Evolutionary conservation across 2,329 filamentous ascomycete species (phyloP), one percentile per base, ranked within the genome.

Genomic region (Botrytis paeoniae): DNA sequence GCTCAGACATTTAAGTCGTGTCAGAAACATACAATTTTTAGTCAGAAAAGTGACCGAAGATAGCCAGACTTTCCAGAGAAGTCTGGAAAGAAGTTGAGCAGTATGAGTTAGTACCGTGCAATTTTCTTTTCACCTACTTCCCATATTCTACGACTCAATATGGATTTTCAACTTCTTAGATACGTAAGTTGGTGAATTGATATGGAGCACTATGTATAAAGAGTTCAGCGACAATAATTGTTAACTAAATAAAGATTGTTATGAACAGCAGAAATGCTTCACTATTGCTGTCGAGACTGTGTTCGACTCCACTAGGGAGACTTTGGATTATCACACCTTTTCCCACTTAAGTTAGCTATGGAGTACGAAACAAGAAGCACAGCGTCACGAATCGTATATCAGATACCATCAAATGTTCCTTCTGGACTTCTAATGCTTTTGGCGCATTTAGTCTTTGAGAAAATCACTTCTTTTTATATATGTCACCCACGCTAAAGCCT

Each of bases 51-150:
- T 57, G 5, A 4, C 51, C 1, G 6, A 57, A 6, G n/a, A 16
- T 8, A 29, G 6, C 1, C 51, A 29, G 6, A 9, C 2, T 9
- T 1, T 8, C 5, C 51, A 29, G 14, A 0, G 0, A 29, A 29
- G 6, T 18, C 14, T 18, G 3, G n/a, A 9, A 29, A 57, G 51
- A 57, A 32, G 14, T 8, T 18, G 12, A 32, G n/a, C n/a, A 29
- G n/a, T 14, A 9, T 29, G n/a, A 29, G n/a, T 29, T 18, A 18
- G n/a, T 57, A n/a, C n/a, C 51, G n/a, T 29, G 14, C n/a, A 29
- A 18, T 18, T 18, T 54, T 29, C 14, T 3, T 54, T 57, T 29
- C 5, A 9, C n/a, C n/a, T 18, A 2, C 6, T 18, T 18, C 3
- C n/a, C 16, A 4, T 29, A 18, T 18, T 29, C n/a, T 29, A 57